phyloP scores from a whole-genome alignment of 2,329 filamentous ascomycete genomes.

The Sphaerostilbella broomeana region DNA sequence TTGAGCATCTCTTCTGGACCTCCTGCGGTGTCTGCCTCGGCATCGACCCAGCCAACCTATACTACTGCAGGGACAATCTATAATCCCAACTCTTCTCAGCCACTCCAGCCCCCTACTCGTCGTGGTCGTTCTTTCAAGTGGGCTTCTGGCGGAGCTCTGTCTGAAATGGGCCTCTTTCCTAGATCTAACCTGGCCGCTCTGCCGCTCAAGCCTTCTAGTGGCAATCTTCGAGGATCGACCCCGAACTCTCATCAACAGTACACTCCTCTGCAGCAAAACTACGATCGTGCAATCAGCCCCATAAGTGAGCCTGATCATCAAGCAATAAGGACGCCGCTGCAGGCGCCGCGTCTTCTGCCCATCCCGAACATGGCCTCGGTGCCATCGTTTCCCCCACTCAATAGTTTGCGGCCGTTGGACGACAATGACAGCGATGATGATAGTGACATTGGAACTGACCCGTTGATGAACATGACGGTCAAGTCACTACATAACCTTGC shows the following conservation, averaged over 20 bases:
- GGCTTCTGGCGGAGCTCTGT: slow-evolving; percentile 23
- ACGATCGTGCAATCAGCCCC: slow-evolving; percentile 45
- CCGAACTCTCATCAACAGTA: slow-evolving; percentile 32
- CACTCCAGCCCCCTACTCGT: slow-evolving; percentile 45
- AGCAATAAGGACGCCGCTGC: slow-evolving; percentile 21
- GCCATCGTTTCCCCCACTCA: neutral
- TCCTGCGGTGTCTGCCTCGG: slow-evolving; percentile 17
- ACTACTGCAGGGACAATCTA: slow-evolving; percentile 53
- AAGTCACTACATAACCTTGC: slow-evolving; percentile 48
- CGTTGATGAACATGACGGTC: slow-evolving; percentile 34
- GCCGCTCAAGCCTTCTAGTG: slow-evolving; percentile 22
- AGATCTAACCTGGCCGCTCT: slow-evolving; percentile 31
- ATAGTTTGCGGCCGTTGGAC: neutral
- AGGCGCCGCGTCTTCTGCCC: slow-evolving; percentile 22
- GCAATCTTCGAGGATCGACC: slow-evolving; percentile 3
- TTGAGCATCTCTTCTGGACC: slow-evolving; percentile 19
- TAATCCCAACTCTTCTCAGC: slow-evolving; percentile 39
- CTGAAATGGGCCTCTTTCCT: slow-evolving; percentile 31
- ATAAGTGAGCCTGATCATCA: slow-evolving; percentile 21
- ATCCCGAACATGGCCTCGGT: slow-evolving; percentile 20
- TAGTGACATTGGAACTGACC: slow-evolving; percentile 24
- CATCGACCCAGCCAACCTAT: slow-evolving; percentile 36
- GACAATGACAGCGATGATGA: slow-evolving; percentile 20
- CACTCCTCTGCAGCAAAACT: slow-evolving; percentile 48
- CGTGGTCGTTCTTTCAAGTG: slow-evolving; percentile 43